A percentile compares a stretch with the other conserved stretches of the same genome.
phyloP scores from a whole-genome alignment of 257 asterid species.

The Salvia hispanica region DNA sequence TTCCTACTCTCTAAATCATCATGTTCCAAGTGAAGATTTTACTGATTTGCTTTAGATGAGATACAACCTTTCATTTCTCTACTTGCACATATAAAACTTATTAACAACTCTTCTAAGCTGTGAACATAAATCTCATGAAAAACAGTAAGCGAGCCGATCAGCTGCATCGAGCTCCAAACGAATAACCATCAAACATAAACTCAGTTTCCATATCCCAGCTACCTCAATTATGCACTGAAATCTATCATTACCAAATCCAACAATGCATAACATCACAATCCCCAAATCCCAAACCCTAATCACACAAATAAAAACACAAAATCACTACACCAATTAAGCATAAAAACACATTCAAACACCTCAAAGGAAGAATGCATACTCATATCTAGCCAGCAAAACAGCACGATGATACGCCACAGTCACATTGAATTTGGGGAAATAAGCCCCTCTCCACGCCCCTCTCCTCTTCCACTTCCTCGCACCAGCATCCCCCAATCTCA shows the following conservation, averaged over 20 bases:
- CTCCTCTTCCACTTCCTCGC: conserved; percentile 96
- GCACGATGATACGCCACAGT: conserved; percentile 95
- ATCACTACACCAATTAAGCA: background rate
- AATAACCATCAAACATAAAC: background rate
- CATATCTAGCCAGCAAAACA: conserved; percentile 78
- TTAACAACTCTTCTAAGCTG: background rate
- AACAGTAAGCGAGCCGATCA: conserved; percentile 13
- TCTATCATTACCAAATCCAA: conserved; percentile 23
- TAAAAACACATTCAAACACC: background rate
- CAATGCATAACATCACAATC: conserved; percentile 14
- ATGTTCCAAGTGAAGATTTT: background rate
- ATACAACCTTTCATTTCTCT: background rate
- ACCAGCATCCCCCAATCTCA: conserved; percentile 66
- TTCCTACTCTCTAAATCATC: background rate
- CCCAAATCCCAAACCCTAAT: background rate
- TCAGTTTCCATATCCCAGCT: background rate
- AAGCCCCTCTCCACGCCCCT: conserved; percentile 97
- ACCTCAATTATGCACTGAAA: background rate
- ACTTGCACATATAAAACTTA: background rate
- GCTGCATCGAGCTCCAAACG: conserved; percentile 18
- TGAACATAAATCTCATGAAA: conserved; percentile 1
- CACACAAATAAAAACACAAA: too few species aligned
- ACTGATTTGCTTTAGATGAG: background rate
- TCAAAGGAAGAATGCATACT: conserved; percentile 49
- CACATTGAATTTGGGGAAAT: conserved; percentile 82